phyloP scores from a whole-genome alignment of 2,329 filamentous ascomycete species.

The Talaromyces sp. region DNA sequence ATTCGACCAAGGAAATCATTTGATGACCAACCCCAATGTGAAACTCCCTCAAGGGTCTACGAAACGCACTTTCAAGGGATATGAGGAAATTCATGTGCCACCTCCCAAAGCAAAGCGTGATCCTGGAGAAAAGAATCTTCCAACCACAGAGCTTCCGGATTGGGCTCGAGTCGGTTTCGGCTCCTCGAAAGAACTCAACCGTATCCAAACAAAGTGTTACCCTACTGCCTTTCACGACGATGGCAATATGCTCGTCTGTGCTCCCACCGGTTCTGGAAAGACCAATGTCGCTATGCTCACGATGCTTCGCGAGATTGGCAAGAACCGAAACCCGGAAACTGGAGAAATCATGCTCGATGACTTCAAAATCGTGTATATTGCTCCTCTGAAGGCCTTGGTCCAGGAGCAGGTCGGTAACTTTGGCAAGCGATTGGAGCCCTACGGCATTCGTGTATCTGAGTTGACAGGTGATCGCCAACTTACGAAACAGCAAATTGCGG shows the following conservation, averaged over 20 bases:
- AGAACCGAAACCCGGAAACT: constrained; percentile 80
- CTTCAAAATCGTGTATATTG: constrained; percentile 98
- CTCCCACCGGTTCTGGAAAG: constrained; percentile 94
- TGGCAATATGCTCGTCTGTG: constrained; percentile 96
- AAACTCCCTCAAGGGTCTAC: constrained; percentile 90
- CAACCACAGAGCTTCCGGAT: constrained; percentile 81
- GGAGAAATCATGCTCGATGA: constrained; percentile 94
- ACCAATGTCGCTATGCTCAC: constrained; percentile 98
- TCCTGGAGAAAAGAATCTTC: constrained; percentile 72
- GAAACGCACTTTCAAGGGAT: constrained; percentile 93
- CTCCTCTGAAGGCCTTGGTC: constrained; percentile 88
- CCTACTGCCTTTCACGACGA: constrained; percentile 88
- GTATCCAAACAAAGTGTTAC: constrained; percentile 91
- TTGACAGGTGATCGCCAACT: constrained; percentile 95
- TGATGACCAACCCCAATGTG: constrained; percentile 99
- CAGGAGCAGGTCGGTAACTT: constrained; percentile 99
- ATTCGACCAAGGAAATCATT: constrained; percentile 95
- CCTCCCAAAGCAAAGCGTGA: constrained; percentile 83
- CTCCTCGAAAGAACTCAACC: constrained; percentile 80
- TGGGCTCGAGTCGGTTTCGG: constrained; percentile 88
- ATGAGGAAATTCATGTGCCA: constrained; percentile 96
- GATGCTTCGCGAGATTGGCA: constrained; percentile 93
- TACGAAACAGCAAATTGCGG: constrained; percentile 96
- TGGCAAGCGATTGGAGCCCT: constrained; percentile 81
- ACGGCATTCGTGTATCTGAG: constrained; percentile 90